Evolutionary conservation across 2,329 filamentous ascomycete species (phyloP), one percentile per base, ranked within the genome.

Genomic region (Penicillium freii): DNA sequence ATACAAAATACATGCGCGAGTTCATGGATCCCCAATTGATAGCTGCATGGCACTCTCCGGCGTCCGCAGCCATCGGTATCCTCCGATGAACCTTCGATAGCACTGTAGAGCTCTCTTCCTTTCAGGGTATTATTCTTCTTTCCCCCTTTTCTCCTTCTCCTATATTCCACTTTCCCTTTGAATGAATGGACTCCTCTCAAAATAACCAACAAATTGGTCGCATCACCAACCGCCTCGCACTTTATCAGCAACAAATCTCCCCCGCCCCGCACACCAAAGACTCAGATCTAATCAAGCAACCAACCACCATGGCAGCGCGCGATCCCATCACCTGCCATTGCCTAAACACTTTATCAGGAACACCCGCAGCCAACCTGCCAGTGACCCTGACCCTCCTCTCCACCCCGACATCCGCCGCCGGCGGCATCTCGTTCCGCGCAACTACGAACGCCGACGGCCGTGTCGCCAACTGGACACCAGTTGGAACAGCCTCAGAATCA

Each of bases 321-420:
- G 75, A 78, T 57, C 78, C 77, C 23, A 80, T 81, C 59, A 81
- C 78, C 59, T 80, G 78, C 58, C 78, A 81, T 61, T 75, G 78
- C 54, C 77, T 84, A 48, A 80, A 82, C 64, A 79, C 76, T 34
- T 65, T 78, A 50, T 77, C 76, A 46, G 76, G 77, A 47, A 77
- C 76, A 10, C 75, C 78, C 10, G 75, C 74, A 21, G 72, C 76
- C 1, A 69, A 76, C 25, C 72, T 84, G 21, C 76, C 78, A 31
- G 82, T 82, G 63, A 77, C 76, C 0, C 74, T 82, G 34, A 78
- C 77, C 3, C 75, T 84, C 50, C 77, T 97, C 66, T 88, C 27
- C 77, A 90, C 49, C 75, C 78, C 60, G 19, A 46, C 65, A 44
- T 65, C 59, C 48, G 57, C 74, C 66, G 49, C 58, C 57, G 62